phyloP scores from a whole-genome alignment of 1,284 basidiomycete genomes.

The Ceraceosorus bombacis region DNA sequence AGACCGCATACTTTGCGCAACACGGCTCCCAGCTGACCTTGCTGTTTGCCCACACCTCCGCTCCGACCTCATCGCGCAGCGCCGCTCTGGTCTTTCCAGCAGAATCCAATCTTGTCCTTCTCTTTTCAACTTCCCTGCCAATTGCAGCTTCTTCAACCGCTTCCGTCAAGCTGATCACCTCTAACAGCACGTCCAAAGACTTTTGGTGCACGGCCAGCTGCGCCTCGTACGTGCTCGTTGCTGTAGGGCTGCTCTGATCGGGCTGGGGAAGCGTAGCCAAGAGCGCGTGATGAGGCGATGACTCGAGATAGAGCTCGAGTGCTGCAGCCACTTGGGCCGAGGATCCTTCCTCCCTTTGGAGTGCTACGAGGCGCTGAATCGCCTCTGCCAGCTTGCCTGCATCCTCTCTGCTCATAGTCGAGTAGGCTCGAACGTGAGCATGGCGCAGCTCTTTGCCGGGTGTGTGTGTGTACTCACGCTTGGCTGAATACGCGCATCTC shows the following conservation, averaged over 20 bases:
- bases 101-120: conserved; percentile 34
- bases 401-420: conserved; percentile 58
- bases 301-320: conserved; percentile 66
- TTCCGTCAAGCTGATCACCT: conserved; percentile 32
- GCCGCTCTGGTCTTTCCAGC: conserved; percentile 32
- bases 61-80: conserved; percentile 25
- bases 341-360: conserved; percentile 60
- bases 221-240: conserved; percentile 51
- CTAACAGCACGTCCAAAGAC: conserved; percentile 29
- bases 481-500: conserved; percentile 40
- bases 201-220: conserved; percentile 62
- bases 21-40: conserved; percentile 3
- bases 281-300: conserved; percentile 61
- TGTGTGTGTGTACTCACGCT: conserved; percentile 12
- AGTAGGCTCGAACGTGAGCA: not conserved
- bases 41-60: conserved; percentile 20
- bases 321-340: conserved; percentile 55
- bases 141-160: conserved; percentile 30
- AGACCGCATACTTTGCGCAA: too few species aligned
- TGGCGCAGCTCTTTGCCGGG: not conserved
- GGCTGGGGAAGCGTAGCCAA: conserved; percentile 65
- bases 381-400: conserved; percentile 68
- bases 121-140: conserved; percentile 32
- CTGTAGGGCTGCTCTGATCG: conserved; percentile 64
- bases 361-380: conserved; percentile 67